These are phyloP conservation scores for Sugiyamaella pinicola DNA, from an alignment of 1,139 yeast genomes.

Conservation along the genomic window DNA sequence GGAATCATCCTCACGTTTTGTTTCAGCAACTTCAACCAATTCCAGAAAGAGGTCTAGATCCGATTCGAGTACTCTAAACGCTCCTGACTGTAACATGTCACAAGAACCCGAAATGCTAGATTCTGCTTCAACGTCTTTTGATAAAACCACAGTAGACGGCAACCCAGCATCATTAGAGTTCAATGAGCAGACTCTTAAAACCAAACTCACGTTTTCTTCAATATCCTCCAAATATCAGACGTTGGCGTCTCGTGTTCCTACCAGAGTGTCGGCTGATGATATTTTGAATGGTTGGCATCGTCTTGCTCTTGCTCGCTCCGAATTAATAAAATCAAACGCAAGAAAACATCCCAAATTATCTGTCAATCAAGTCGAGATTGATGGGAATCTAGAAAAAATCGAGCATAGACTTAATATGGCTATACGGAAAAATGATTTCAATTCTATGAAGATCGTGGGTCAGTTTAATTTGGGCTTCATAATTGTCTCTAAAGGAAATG, in stretches of 20 bases:
- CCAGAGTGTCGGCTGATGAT: not conserved
- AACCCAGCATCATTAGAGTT: not conserved
- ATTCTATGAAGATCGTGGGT: constrained; percentile 75
- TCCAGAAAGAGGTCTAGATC: not conserved
- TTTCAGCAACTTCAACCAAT: not conserved
- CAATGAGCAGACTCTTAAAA: not conserved
- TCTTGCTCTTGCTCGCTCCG: constrained; percentile 5
- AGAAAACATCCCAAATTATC: not conserved
- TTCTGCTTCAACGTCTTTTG: not conserved
- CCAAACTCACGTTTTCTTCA: not conserved
- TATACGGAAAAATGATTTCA: constrained; percentile 45
- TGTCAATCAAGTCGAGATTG: constrained; percentile 15
- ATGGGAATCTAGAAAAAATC: constrained; percentile 55
- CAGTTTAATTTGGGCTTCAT: constrained; percentile 94
- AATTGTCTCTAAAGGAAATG: constrained; percentile 54
- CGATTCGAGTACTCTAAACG: not conserved
- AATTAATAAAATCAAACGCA: not conserved
- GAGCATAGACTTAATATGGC: constrained; percentile 37
- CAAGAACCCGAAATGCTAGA: not conserved
- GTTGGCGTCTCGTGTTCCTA: not conserved
- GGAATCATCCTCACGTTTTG: not conserved
- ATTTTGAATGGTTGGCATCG: constrained; percentile 9
- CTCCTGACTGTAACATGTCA: not conserved
- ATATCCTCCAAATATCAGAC: constrained; percentile 5
- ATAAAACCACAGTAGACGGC: not conserved